phyloP scores from a whole-genome alignment of 116 monocot species.

The Papilionanthe hybrid region DNA sequence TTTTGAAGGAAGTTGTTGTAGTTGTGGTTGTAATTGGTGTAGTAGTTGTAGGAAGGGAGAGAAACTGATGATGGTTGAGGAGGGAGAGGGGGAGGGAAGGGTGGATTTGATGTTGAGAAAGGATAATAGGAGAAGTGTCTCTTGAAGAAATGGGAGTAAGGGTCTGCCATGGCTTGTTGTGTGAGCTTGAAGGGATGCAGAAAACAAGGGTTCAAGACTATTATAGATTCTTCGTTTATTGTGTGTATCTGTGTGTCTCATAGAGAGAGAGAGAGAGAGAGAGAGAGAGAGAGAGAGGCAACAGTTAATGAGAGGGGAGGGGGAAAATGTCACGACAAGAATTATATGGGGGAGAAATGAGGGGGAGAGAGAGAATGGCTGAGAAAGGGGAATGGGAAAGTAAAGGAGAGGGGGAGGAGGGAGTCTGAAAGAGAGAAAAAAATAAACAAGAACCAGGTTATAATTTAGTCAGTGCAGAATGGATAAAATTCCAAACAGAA shows the following conservation, averaged over 20 bases:
- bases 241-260: too few species aligned
- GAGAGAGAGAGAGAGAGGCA: not conserved
- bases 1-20: slow-evolving; percentile 20
- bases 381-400: slow-evolving; percentile 18
- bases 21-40: slow-evolving; percentile 31
- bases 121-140: slow-evolving; percentile 42
- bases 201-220: slow-evolving; percentile 6
- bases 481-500: too few species aligned
- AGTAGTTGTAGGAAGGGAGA: slow-evolving; percentile 27
- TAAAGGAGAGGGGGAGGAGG: slow-evolving; percentile 4
- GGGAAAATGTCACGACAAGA: slow-evolving; percentile 17
- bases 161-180: slow-evolving; percentile 48
- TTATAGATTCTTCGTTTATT: slow-evolving; percentile 14
- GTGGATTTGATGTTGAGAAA: slow-evolving; percentile 23
- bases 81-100: slow-evolving; percentile 5
- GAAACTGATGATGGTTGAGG: not conserved
- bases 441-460: too few species aligned
- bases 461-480: too few species aligned
- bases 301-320: slow-evolving; percentile 7
- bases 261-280: slow-evolving; percentile 7
- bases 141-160: slow-evolving; percentile 56
- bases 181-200: not conserved
- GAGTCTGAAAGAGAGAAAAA: slow-evolving; percentile 4
- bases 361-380: slow-evolving; percentile 14
- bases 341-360: slow-evolving; percentile 10